Evolutionary conservation across 2,329 filamentous ascomycete species (phyloP).

Genomic region (Botryotinia narcissicola): DNA sequence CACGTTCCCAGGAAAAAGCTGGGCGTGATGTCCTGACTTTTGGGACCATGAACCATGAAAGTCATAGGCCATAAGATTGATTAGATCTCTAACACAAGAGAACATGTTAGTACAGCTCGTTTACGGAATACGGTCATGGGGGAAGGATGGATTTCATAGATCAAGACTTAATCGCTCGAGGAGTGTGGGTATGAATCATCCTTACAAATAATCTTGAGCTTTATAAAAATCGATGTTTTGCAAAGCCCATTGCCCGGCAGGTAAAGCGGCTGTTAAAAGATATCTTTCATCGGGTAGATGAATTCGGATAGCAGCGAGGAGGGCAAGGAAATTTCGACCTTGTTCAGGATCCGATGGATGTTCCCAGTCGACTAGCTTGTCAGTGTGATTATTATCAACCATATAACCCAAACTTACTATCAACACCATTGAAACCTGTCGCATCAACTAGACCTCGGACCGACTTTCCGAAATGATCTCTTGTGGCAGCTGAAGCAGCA

Average conservation of each 20-base stretch:
- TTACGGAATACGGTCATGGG: neutral
- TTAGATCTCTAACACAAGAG: slow-evolving; percentile 49
- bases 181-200: neutral
- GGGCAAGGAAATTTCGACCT: slow-evolving; percentile 66
- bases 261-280: slow-evolving; percentile 69
- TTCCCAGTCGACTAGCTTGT: slow-evolving; percentile 70
- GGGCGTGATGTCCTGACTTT: slow-evolving; percentile 70
- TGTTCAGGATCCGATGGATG: slow-evolving; percentile 66
- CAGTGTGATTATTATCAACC: neutral
- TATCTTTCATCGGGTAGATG: slow-evolving; percentile 68
- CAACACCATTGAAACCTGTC: slow-evolving; percentile 71
- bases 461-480: slow-evolving; percentile 69
- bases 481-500: slow-evolving; percentile 56
- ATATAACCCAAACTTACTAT: slow-evolving; percentile 54
- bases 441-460: slow-evolving; percentile 66
- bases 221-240: slow-evolving; percentile 65
- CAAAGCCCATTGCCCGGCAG: slow-evolving; percentile 63
- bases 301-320: slow-evolving; percentile 64
- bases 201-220: slow-evolving; percentile 58
- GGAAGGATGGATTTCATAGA: neutral
- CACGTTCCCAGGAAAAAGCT: slow-evolving; percentile 60
- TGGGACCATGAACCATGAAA: slow-evolving; percentile 70
- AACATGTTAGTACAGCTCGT: neutral
- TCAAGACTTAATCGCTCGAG: neutral
- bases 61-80: slow-evolving; percentile 82